Evolutionary conservation across 306 rosid species (phyloP).

Genomic region (Cyamopsis tetragonoloba): DNA sequence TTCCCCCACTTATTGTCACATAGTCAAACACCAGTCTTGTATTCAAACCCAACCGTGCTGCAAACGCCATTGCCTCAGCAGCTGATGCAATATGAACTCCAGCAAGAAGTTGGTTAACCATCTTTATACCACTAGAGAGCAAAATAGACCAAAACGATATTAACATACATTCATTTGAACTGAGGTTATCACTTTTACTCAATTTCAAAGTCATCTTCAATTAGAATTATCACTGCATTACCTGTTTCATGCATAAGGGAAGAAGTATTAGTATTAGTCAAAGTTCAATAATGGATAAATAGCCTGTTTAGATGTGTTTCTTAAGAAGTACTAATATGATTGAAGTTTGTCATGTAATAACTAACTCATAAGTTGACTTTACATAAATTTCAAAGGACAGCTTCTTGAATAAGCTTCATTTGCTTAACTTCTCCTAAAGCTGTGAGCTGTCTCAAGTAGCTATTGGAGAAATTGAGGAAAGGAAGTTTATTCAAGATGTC

Average conservation of each 20-base stretch:
- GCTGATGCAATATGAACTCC: constrained; percentile 96
- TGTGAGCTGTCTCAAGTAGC: too few relatives aligned
- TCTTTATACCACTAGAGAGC: constrained; percentile 76
- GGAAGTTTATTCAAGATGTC: too few relatives aligned
- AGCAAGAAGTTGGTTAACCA: constrained; percentile 97
- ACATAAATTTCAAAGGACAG: too few relatives aligned
- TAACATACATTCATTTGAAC: neutral
- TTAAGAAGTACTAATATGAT: too few relatives aligned
- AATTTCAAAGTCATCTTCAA: constrained; percentile 17
- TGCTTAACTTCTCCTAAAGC: too few relatives aligned
- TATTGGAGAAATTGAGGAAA: too few relatives aligned
- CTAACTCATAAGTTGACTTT: too few relatives aligned
- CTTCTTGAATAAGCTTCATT: too few relatives aligned
- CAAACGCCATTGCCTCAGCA: constrained; percentile 97
- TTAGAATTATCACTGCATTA: constrained; percentile 20
- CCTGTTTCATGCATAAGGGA: constrained; percentile 23
- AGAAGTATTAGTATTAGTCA: constrained; percentile 10
- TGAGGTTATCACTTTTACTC: neutral
- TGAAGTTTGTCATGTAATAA: too few relatives aligned
- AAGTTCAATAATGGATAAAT: constrained; percentile 12
- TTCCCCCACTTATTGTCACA: constrained; percentile 65
- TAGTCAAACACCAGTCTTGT: constrained; percentile 72
- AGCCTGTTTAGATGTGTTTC: too few relatives aligned
- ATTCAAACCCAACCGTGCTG: constrained; percentile 82
- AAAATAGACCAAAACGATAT: constrained; percentile 19